These are phyloP conservation scores for Fraxinus floribunda DNA, from an alignment of 305 asterid species.

Conservation along the genomic window DNA sequence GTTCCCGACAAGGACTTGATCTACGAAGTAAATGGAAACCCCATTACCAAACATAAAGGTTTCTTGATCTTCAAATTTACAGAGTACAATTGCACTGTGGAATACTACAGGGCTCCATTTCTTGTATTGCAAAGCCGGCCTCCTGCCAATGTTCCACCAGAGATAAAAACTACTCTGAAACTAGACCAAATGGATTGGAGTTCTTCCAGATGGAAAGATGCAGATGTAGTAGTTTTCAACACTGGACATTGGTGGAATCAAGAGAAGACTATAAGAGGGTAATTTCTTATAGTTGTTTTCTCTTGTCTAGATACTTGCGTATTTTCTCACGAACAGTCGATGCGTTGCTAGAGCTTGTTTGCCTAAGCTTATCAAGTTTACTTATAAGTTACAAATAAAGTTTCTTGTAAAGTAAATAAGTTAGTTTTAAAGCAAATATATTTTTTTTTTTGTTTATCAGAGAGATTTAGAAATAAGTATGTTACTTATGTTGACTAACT, in stretches of 20 bases:
- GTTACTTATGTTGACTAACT: background rate
- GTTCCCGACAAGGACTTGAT: slow-evolving; percentile 44
- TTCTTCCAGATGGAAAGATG: background rate
- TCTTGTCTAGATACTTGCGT: background rate
- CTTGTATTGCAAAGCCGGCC: slow-evolving; percentile 90
- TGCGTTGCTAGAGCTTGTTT: background rate
- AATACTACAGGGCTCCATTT: slow-evolving; percentile 87
- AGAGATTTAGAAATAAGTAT: no score
- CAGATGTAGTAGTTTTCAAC: background rate
- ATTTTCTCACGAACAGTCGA: background rate
- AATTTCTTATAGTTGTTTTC: slow-evolving; percentile 31
- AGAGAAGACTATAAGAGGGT: slow-evolving; percentile 77
- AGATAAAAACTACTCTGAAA: slow-evolving; percentile 67
- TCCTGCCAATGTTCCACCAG: slow-evolving; percentile 42
- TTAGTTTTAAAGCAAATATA: no score
- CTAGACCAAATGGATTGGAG: slow-evolving; percentile 68
- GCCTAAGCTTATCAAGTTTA: background rate
- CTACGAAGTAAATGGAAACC: slow-evolving; percentile 79
- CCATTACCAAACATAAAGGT: slow-evolving; percentile 93
- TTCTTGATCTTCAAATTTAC: slow-evolving; percentile 67
- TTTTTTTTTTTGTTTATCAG: no score
- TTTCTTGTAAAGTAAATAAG: background rate
- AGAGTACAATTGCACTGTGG: slow-evolving; percentile 81
- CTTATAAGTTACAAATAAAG: background rate
- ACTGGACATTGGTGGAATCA: background rate